phyloP scores from a whole-genome alignment of 2,329 filamentous ascomycete genomes.

The Fusarium beomiforme region DNA sequence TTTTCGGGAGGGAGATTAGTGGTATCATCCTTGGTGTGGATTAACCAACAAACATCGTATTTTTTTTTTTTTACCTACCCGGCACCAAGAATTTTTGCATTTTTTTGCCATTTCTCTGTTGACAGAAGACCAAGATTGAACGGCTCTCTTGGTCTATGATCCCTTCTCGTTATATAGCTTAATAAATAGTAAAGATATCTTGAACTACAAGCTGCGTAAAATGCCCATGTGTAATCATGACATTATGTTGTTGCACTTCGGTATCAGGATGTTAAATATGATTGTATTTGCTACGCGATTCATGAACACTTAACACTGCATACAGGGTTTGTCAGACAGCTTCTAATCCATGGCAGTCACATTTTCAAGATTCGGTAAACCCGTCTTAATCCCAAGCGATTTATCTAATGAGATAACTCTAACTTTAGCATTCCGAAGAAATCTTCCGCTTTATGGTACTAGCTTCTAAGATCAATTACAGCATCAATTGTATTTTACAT shows the following conservation, averaged over 20 bases:
- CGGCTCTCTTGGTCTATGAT: rapidly evolving
- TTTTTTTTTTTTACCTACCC: background rate
- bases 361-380: background rate
- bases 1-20: background rate
- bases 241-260: rapidly evolving
- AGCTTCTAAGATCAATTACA: too few species aligned
- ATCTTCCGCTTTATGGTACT: too few species aligned
- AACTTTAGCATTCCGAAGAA: background rate
- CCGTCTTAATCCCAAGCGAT: background rate
- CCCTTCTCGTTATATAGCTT: too few species aligned
- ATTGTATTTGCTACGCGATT: background rate
- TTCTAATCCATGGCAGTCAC: background rate
- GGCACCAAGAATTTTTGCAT: background rate
- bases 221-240: too few species aligned
- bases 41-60: background rate
- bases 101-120: rapidly evolving
- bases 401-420: background rate
- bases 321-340: background rate
- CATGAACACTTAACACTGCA: background rate
- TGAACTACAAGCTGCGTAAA: too few species aligned
- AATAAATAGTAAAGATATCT: too few species aligned
- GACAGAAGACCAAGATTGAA: too few species aligned
- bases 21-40: background rate
- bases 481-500: too few species aligned
- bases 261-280: rapidly evolving